Evolutionary conservation across 1,139 yeast genomes (phyloP).

Genomic region (Magnusiomyces paraingens): DNA sequence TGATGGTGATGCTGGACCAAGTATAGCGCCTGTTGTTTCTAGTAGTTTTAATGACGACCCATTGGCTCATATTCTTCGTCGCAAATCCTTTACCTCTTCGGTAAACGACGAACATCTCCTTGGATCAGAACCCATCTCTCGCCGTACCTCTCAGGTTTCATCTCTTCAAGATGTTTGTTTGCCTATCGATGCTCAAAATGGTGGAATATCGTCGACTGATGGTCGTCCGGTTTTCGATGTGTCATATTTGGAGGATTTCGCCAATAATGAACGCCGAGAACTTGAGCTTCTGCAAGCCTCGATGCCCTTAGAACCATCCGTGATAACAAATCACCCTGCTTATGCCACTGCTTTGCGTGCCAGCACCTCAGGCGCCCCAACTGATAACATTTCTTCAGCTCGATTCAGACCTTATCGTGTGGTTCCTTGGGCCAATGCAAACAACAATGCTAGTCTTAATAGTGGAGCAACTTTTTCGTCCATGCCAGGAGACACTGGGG

Average conservation of each 20-base stretch:
- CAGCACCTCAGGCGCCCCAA: too few species aligned
- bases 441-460: constrained; percentile 10
- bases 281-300: constrained; percentile 39
- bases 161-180: constrained; percentile 87
- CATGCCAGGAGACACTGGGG: not conserved
- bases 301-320: constrained; percentile 24
- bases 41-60: too few species aligned
- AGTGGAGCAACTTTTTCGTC: constrained; percentile 2
- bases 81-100: not conserved
- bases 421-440: constrained; percentile 13
- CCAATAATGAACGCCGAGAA: constrained; percentile 57
- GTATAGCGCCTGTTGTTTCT: too few species aligned
- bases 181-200: constrained; percentile 52
- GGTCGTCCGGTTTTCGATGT: constrained; percentile 67
- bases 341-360: too few species aligned
- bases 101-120: constrained; percentile 7
- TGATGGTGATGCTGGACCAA: too few species aligned
- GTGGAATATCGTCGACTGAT: constrained; percentile 33
- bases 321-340: constrained; percentile 28
- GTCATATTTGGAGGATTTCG: constrained; percentile 64
- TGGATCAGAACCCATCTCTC: constrained; percentile 62
- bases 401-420: constrained; percentile 11
- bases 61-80: not conserved
- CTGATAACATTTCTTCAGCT: not conserved
- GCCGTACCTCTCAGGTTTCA: constrained; percentile 61